Conservation (phyloP, 73 alveolate species). For the Blepharisma stoltei region DNA sequence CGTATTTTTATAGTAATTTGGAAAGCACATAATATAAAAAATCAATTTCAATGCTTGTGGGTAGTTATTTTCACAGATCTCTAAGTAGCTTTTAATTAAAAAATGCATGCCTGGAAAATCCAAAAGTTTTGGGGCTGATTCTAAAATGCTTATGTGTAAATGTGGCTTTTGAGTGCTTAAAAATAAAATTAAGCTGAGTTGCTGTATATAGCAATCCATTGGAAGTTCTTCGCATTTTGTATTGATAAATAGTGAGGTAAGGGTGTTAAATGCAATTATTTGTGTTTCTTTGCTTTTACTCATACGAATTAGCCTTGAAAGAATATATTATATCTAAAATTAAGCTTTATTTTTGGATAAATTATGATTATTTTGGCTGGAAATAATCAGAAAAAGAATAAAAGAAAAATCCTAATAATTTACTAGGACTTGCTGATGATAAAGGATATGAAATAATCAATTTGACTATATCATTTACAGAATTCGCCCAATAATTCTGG, state of each 20-base stretch:
- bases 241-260: neutral
- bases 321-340: too few relatives aligned
- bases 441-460: neutral
- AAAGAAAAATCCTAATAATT: neutral
- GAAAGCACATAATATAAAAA: neutral
- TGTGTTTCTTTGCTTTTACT: conserved; percentile 4
- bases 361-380: too few relatives aligned
- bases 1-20: conserved; percentile 16
- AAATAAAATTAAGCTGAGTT: neutral
- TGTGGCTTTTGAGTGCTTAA: neutral
- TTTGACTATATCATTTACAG: neutral
- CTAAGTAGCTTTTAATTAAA: neutral
- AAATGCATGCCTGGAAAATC: conserved; percentile 28
- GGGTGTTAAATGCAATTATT: neutral
- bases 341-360: too few relatives aligned
- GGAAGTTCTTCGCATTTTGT: conserved; percentile 9
- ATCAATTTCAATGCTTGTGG: neutral
- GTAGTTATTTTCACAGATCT: neutral
- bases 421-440: neutral
- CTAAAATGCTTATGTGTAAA: neutral
- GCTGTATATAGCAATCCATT: conserved; percentile 11
- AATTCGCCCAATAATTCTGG: neutral
- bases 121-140: neutral
- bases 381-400: too few relatives aligned
- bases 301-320: conserved; percentile 4